phyloP scores from a whole-genome alignment of 768 basidiomycete species.

The Amylocystis lapponica region DNA sequence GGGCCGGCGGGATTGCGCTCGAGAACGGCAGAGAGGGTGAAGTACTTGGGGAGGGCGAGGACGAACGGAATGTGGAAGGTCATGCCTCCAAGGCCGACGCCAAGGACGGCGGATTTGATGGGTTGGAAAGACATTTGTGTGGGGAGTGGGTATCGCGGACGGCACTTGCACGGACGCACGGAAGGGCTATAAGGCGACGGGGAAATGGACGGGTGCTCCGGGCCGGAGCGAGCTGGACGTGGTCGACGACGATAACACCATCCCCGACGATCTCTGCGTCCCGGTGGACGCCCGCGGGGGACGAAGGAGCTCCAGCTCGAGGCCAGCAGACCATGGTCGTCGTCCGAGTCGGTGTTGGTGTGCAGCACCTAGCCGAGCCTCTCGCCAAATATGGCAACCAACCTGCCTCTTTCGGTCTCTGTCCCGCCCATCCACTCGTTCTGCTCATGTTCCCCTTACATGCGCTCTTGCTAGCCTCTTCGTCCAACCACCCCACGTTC shows the following conservation, averaged over 20 bases:
- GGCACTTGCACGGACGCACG: too few species aligned
- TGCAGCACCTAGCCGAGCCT: too few species aligned
- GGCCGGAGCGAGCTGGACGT: slow-evolving; percentile 1
- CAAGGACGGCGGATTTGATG: slow-evolving; percentile 67
- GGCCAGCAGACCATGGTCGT: too few species aligned
- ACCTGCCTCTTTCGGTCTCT: neutral
- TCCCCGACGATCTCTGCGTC: too few species aligned
- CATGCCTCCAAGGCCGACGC: slow-evolving; percentile 69
- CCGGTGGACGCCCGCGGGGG: too few species aligned
- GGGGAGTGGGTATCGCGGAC: too few species aligned
- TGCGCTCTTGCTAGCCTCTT: neutral
- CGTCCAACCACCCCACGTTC: neutral
- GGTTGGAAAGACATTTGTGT: slow-evolving; percentile 29
- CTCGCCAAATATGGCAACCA: neutral
- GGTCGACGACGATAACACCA: slow-evolving; percentile 1
- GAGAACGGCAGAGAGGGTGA: slow-evolving; percentile 68
- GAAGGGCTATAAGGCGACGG: too few species aligned
- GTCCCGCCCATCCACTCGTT: too few species aligned
- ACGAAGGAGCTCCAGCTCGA: too few species aligned
- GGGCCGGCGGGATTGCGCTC: slow-evolving; percentile 59
- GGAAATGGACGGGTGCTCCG: neutral
- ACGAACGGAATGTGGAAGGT: slow-evolving; percentile 83
- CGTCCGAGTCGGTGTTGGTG: too few species aligned
- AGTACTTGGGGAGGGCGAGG: slow-evolving; percentile 62
- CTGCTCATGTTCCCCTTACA: neutral